Evolutionary conservation across 2,329 filamentous ascomycete species (phyloP), one percentile per base, ranked within the genome.

Genomic region (Phyllosticta ampelicida): DNA sequence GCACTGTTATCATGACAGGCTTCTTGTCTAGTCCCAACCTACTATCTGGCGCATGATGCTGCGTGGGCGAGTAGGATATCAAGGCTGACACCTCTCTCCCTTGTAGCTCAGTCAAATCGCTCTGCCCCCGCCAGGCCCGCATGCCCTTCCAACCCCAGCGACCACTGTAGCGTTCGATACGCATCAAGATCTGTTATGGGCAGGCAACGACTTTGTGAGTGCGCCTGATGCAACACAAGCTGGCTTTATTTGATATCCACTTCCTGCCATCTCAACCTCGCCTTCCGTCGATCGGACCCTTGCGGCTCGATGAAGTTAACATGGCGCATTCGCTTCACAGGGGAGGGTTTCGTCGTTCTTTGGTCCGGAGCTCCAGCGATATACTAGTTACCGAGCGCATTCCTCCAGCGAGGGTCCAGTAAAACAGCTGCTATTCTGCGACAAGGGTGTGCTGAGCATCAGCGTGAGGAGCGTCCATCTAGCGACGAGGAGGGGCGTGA

Each of bases 261-360:
- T n/a, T 9, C 18, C 48, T 19, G 3, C n/a, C 18, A 21, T 51
- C 49, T 51, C 51, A 10, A 9, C 23, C 13, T 18, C 11, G 21
- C 6, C 11, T 19, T 8, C 49, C 30, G 49, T 19, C 16, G 36
- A 13, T 13, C 10, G 36, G 19, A 19, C n/a, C n/a, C 4, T 16
- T 18, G 36, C 2, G 1, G 36, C 13, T 44, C 36, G n/a, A 16
- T 44, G n/a, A 16, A 10, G 36, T 44, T 44, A 44, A 44, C 36
- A 55, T 16, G 13, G n/a, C 19, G 65, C 60, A 29, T 60, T 30
- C 58, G 44, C 30, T 13, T 16, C 8, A 28, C 64, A 96, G 89
- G 94, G 94, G 62, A 85, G 90, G 63, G 84, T 97, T 53, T 87
- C 85, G 51, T 96, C 92, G 10, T 96, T 95, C 73, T 89, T 89